Percentiles rank a stretch among this genome's conserved stretches.
Conservation (phyloP, 441 rosid genomes). For the Capsella rubella region DNA sequence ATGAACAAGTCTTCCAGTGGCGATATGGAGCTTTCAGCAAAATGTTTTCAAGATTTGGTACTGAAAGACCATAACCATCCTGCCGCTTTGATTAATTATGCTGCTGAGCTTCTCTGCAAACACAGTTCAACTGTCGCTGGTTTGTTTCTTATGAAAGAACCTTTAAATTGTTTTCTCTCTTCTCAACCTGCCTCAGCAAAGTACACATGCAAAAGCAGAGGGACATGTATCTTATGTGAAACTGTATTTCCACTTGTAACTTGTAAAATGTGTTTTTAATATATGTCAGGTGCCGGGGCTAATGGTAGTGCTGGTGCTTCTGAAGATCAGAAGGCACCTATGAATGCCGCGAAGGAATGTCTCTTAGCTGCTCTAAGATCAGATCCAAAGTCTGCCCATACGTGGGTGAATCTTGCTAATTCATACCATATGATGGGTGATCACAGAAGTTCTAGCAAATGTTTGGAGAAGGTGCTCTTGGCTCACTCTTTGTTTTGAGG, state of each 20-base stretch:
- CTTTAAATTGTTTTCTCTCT: conserved; percentile 17
- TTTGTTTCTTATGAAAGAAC: conserved; percentile 43
- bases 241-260: conserved; percentile 4
- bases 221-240: neutral
- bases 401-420: conserved; percentile 83
- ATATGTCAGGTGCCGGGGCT: conserved; percentile 82
- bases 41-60: conserved; percentile 85
- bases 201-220: conserved; percentile 10
- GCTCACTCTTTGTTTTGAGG: conserved; percentile 63
- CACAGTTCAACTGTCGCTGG: conserved; percentile 81
- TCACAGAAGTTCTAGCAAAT: conserved; percentile 85
- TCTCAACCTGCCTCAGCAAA: conserved; percentile 16
- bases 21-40: conserved; percentile 77
- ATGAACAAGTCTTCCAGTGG: conserved; percentile 60
- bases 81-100: conserved; percentile 82
- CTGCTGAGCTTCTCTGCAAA: conserved; percentile 79
- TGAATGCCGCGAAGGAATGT: conserved; percentile 86
- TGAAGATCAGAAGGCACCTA: conserved; percentile 60
- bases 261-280: conserved; percentile 15
- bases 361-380: conserved; percentile 74
- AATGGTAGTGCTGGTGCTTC: conserved; percentile 67
- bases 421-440: conserved; percentile 79
- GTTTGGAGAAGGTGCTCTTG: conserved; percentile 98
- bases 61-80: conserved; percentile 94
- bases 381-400: conserved; percentile 88